A percentile compares a stretch with the other conserved stretches of the same genome.
Conservation (phyloP, 208 protist species). For the Crithidia bombi region DNA sequence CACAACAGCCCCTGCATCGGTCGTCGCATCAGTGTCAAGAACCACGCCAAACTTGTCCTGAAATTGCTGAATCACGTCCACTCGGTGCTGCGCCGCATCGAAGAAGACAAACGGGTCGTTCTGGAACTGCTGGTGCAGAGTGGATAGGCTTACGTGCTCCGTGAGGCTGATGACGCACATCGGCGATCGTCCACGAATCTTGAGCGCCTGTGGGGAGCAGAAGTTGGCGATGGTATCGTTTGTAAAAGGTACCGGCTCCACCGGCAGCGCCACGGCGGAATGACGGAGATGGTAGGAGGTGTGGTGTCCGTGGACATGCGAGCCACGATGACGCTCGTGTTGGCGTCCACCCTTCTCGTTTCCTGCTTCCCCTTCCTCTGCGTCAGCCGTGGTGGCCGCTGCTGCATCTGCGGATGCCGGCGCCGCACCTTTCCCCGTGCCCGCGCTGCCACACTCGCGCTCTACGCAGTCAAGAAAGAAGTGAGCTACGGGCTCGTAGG, state of each 20-base stretch:
- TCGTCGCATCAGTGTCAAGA: not conserved
- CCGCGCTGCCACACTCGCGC: not conserved
- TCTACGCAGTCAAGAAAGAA: conserved; percentile 57
- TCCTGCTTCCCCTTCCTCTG: conserved; percentile 6
- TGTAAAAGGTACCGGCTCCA: conserved; percentile 32
- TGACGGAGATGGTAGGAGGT: not conserved
- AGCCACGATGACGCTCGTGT: not conserved
- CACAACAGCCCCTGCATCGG: conserved; percentile 26
- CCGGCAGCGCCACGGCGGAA: conserved; percentile 28
- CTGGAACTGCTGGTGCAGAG: conserved; percentile 40
- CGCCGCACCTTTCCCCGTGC: not conserved
- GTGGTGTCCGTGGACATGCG: conserved; percentile 11
- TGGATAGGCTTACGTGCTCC: conserved; percentile 32
- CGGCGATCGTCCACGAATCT: conserved; percentile 26
- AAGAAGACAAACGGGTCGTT: conserved; percentile 81
- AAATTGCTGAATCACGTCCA: conserved; percentile 15
- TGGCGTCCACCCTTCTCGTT: not conserved
- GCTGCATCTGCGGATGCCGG: not conserved
- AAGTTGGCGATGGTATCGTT: conserved; percentile 37
- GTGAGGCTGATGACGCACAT: conserved; percentile 62
- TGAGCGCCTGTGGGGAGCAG: conserved; percentile 48
- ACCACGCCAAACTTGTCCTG: conserved; percentile 19
- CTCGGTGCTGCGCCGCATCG: conserved; percentile 34
- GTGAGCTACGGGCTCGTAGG: conserved; percentile 74
- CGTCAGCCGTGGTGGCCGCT: conserved; percentile 3